Evolutionary conservation across 2,329 filamentous ascomycete species (phyloP).

Genomic region (Coniella lustricola): DNA sequence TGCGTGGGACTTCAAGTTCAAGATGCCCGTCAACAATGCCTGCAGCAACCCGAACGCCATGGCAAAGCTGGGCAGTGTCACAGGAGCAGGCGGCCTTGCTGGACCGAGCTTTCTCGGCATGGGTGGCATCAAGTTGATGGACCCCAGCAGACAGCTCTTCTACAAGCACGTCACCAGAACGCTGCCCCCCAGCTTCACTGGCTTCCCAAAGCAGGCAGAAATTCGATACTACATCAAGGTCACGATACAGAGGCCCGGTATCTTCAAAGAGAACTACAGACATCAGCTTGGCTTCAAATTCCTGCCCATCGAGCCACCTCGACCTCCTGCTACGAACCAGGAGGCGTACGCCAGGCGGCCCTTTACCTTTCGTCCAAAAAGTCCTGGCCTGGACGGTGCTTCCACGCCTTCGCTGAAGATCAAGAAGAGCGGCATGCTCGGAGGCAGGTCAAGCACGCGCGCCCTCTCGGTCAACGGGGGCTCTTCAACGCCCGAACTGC

Average conservation of each 20-base stretch:
- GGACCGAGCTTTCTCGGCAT: conserved; percentile 40
- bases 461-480: conserved; percentile 2
- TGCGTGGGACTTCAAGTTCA: conserved; percentile 72
- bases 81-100: conserved; percentile 45
- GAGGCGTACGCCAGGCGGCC: conserved; percentile 79
- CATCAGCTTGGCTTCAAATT: conserved; percentile 68
- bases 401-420: conserved; percentile 33
- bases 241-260: conserved; percentile 80
- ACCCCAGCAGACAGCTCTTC: conserved; percentile 55
- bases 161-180: conserved; percentile 73
- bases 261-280: conserved; percentile 87
- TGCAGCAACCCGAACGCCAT: conserved; percentile 51
- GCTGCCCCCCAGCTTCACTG: conserved; percentile 81
- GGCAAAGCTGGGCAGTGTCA: conserved; percentile 46
- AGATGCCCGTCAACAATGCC: conserved; percentile 69
- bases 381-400: conserved; percentile 22
- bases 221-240: conserved; percentile 93
- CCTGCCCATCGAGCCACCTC: conserved; percentile 84
- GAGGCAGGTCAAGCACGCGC: conserved; percentile 10
- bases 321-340: conserved; percentile 57
- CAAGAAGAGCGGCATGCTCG: conserved; percentile 40
- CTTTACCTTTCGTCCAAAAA: conserved; percentile 46
- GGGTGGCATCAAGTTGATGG: conserved; percentile 52
- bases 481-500: conserved; percentile 24
- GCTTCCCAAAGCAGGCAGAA: conserved; percentile 79